Evolutionary conservation across 1,284 basidiomycete genomes (phyloP), one percentile per base, ranked within the genome.

Genomic region (Pseudozyma sp.): DNA sequence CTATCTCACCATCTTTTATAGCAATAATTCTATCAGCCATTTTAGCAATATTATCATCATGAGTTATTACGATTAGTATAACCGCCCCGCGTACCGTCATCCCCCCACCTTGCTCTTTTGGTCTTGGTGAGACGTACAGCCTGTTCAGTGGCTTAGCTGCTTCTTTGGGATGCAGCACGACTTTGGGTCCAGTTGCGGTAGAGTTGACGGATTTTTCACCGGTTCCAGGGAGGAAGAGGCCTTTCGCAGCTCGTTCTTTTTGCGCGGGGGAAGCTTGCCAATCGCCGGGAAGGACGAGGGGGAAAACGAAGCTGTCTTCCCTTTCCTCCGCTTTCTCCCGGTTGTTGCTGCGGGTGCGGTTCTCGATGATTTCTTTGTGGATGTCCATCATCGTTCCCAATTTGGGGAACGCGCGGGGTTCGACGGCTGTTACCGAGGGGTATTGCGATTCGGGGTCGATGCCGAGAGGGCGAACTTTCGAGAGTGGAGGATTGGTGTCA

Each of bases 271-370:
- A 71, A 6, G 73, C 70, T n/a, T 76, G 73, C 52, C 65, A 69
- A 39, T 82, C 80, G 6, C 80, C 80, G 10, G 79, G 80, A 43
- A 82, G 39, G 25, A 81, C 78, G 0, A 82, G 57, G 0, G 80
- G 80, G 47, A 82, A 81, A 12, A 80, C 75, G 25, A 79, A 81
- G 13, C 69, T 69, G 19, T 74, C 67, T 18, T 79, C 69, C 1
- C 35, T 64, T 18, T 79, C 69, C 1, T 21, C 35, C 42, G 52
- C 42, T 58, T 55, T 11, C 40, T 58, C 11, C 16, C 35, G 21
- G 18, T 47, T 8, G 7, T 14, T 43, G n/a, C 10, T 31, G 1
- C 45, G 62, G 16, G 52, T 21, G 14, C 55, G 57, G 18, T 62
- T 68, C 43, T 70, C 68, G 10, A 54, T 18, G 35, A 64, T 70